phyloP scores from a whole-genome alignment of 2,329 filamentous ascomycete genomes.

The Colletotrichum spaethianum region DNA sequence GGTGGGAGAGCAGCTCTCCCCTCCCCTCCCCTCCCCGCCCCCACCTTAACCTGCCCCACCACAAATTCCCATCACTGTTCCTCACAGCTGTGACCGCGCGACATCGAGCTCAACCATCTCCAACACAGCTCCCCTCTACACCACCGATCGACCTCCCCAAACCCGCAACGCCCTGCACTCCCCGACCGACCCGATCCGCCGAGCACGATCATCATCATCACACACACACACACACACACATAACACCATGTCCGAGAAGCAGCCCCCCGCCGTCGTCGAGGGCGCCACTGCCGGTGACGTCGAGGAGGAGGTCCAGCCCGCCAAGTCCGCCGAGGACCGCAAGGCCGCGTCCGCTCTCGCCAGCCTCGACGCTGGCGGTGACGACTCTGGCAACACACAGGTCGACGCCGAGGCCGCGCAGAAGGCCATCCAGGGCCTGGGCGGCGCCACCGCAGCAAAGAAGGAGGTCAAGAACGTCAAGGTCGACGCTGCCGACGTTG shows the following conservation, averaged over 20 bases:
- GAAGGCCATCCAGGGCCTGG: slow-evolving; percentile 79
- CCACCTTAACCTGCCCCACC: slow-evolving; percentile 32
- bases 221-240: neutral
- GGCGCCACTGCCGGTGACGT: slow-evolving; percentile 72
- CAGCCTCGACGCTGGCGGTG: slow-evolving; percentile 71
- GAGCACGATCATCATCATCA: no score
- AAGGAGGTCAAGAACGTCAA: slow-evolving; percentile 75
- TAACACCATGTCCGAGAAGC: slow-evolving; percentile 70
- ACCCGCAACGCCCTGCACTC: neutral
- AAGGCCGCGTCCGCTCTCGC: slow-evolving; percentile 83
- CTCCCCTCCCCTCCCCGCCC: slow-evolving; percentile 29
- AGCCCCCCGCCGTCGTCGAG: slow-evolving; percentile 71
- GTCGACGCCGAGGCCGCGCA: slow-evolving; percentile 79
- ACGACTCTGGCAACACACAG: slow-evolving; percentile 59
- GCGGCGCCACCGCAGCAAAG: slow-evolving; percentile 52
- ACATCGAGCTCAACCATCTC: slow-evolving; percentile 5
- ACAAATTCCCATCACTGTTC: slow-evolving; percentile 28
- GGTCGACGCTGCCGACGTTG: slow-evolving; percentile 80
- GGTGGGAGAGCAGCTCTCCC: slow-evolving; percentile 1
- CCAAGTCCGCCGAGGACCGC: slow-evolving; percentile 81
- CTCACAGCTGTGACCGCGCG: neutral
- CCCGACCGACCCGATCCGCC: neutral
- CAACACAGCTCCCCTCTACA: neutral
- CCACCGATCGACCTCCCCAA: neutral
- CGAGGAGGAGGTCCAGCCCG: slow-evolving; percentile 68